Conservation (phyloP, 176 grass and related monocot species). For the Hsuehochloa calcarea region DNA sequence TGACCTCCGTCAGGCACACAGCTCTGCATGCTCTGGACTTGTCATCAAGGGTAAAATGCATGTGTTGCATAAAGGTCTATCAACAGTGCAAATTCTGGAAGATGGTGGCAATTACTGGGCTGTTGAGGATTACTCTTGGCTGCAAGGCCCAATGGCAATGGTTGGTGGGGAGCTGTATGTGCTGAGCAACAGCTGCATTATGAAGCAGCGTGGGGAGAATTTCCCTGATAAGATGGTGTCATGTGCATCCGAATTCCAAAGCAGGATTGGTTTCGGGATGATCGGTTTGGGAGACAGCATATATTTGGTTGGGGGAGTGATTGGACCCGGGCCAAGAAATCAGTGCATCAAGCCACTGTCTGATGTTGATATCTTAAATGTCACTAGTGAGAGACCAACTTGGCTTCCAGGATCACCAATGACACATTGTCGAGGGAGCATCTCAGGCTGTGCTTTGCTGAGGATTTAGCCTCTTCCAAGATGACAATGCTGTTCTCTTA, state of each 20-base stretch:
- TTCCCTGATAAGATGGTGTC: constrained; percentile 80
- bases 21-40: constrained; percentile 89
- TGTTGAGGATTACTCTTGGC: constrained; percentile 82
- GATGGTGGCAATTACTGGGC: constrained; percentile 61
- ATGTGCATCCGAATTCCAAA: constrained; percentile 85
- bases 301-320: constrained; percentile 86
- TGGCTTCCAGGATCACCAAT: constrained; percentile 82
- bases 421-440: constrained; percentile 79
- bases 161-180: constrained; percentile 77
- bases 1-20: constrained; percentile 74
- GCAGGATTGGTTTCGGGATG: constrained; percentile 90
- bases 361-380: constrained; percentile 88
- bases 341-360: constrained; percentile 87
- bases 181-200: constrained; percentile 87
- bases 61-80: constrained; percentile 87
- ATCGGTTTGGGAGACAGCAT: constrained; percentile 76
- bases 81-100: constrained; percentile 87
- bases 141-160: constrained; percentile 93
- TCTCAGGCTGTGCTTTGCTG: constrained; percentile 79
- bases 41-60: constrained; percentile 84
- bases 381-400: constrained; percentile 70
- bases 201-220: constrained; percentile 71
- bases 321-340: constrained; percentile 89
- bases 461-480: constrained; percentile 54
- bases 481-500: background rate